Evolutionary conservation across 495 filamentous ascomycete species (phyloP).

Genomic region (Bryoglossum gracile): DNA sequence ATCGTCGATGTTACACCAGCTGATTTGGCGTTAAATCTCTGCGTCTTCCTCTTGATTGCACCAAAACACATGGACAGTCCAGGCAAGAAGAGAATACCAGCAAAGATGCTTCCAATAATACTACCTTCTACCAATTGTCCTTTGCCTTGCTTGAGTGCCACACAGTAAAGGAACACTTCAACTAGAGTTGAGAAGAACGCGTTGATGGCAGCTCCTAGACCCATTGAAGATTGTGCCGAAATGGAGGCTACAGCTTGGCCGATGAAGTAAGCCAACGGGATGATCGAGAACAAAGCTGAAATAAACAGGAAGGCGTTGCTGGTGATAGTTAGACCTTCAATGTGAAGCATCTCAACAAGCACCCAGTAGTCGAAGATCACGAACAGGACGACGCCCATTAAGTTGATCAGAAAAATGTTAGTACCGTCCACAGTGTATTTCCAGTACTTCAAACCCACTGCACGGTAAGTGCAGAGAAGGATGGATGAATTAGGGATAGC

Average conservation of each 20-base stretch:
- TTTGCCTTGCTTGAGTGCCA: slow-evolving; percentile 90
- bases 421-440: slow-evolving; percentile 98
- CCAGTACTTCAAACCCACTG: slow-evolving; percentile 92
- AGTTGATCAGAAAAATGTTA: slow-evolving; percentile 97
- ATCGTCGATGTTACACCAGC: slow-evolving; percentile 98
- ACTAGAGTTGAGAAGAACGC: slow-evolving; percentile 99
- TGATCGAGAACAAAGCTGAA: slow-evolving; percentile 80
- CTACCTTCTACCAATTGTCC: slow-evolving; percentile 89
- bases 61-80: slow-evolving; percentile 99
- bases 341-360: slow-evolving; percentile 54
- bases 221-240: slow-evolving; percentile 98
- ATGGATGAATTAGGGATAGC: slow-evolving; percentile 74
- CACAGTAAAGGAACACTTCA: slow-evolving; percentile 96
- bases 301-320: slow-evolving; percentile 79
- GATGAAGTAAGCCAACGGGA: slow-evolving; percentile 98
- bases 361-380: slow-evolving; percentile 89
- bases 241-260: slow-evolving; percentile 99
- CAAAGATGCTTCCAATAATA: slow-evolving; percentile 96
- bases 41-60: slow-evolving; percentile 94
- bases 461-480: slow-evolving; percentile 92
- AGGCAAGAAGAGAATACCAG: slow-evolving; percentile 90
- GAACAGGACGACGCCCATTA: slow-evolving; percentile 83
- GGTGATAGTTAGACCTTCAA: slow-evolving; percentile 61
- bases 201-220: slow-evolving; percentile 95
- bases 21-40: slow-evolving; percentile 96